A percentile compares a stretch with the other conserved stretches of the same genome.
Evolutionary conservation across 2,329 filamentous ascomycete species (phyloP).

Genomic region (Trematosphaeria pertusa): DNA sequence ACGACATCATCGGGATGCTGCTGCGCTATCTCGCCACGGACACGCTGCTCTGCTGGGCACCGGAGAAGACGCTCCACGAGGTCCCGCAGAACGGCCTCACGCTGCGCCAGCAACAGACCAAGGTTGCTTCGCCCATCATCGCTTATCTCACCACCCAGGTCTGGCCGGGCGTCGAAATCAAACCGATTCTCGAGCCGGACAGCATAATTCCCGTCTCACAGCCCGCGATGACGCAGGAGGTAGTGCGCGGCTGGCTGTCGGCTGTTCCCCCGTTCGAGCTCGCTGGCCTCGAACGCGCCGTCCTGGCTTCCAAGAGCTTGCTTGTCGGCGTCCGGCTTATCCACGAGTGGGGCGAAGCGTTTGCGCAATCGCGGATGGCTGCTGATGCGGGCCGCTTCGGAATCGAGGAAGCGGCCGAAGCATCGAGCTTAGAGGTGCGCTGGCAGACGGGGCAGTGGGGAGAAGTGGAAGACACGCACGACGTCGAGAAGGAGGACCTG

Average conservation of each 20-base stretch:
- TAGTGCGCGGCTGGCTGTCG: slow-evolving; percentile 79
- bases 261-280: slow-evolving; percentile 80
- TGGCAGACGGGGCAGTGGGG: slow-evolving; percentile 95
- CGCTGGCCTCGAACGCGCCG: slow-evolving; percentile 82
- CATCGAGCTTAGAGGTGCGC: slow-evolving; percentile 81
- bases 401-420: slow-evolving; percentile 80
- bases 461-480: slow-evolving; percentile 97
- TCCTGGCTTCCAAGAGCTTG: slow-evolving; percentile 86
- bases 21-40: slow-evolving; percentile 93
- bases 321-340: slow-evolving; percentile 78
- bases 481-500: slow-evolving; percentile 92
- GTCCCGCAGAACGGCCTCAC: slow-evolving; percentile 55
- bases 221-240: slow-evolving; percentile 73
- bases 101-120: slow-evolving; percentile 75
- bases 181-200: slow-evolving; percentile 79
- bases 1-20: slow-evolving; percentile 69
- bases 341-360: slow-evolving; percentile 85
- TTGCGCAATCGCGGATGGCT: slow-evolving; percentile 59
- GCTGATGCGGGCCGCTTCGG: slow-evolving; percentile 64
- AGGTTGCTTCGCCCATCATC: slow-evolving; percentile 73
- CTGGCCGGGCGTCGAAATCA: slow-evolving; percentile 83
- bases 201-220: slow-evolving; percentile 80
- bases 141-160: slow-evolving; percentile 73
- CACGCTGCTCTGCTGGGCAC: slow-evolving; percentile 89
- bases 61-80: slow-evolving; percentile 59